These are phyloP conservation scores for Lotus japonicus DNA, from an alignment of 306 rosid genomes.

Conservation along the genomic window DNA sequence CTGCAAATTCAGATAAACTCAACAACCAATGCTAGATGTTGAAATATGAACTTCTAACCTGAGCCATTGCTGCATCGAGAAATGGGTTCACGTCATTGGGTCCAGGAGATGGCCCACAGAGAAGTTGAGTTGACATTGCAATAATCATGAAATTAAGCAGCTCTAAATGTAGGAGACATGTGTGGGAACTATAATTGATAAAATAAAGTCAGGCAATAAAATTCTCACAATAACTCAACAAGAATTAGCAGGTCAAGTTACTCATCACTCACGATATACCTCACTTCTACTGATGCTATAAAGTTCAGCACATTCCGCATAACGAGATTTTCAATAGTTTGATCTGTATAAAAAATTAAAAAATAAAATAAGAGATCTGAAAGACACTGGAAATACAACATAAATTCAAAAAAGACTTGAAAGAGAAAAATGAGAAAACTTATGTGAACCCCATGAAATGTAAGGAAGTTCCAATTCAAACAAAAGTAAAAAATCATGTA, in stretches of 20 bases:
- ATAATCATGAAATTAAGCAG: conserved; percentile 89
- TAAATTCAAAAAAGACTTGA: neutral
- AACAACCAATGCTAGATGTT: conserved; percentile 2
- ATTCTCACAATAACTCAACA: conserved; percentile 18
- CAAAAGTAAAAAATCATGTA: neutral
- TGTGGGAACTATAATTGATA: conserved; percentile 37
- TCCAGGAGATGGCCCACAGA: conserved; percentile 91
- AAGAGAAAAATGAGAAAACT: neutral
- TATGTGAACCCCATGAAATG: neutral
- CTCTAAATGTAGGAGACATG: conserved; percentile 77
- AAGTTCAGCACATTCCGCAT: conserved; percentile 69
- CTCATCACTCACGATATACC: conserved; percentile 48
- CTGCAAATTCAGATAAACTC: conserved; percentile 13
- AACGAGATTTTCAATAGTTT: conserved; percentile 56
- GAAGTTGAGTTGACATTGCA: conserved; percentile 97
- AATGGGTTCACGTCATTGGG: conserved; percentile 80
- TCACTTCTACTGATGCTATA: conserved; percentile 73
- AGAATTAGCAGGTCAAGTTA: conserved; percentile 24
- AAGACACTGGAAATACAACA: neutral
- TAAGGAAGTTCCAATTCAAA: conserved; percentile 6
- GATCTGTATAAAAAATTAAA: conserved; percentile 52
- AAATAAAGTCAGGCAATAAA: conserved; percentile 35
- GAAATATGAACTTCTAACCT: conserved; percentile 52
- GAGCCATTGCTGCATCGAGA: conserved; percentile 88
- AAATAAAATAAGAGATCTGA: neutral